Conservation (phyloP, 805 yeast species). For the Kluyveromyces starmeri region DNA sequence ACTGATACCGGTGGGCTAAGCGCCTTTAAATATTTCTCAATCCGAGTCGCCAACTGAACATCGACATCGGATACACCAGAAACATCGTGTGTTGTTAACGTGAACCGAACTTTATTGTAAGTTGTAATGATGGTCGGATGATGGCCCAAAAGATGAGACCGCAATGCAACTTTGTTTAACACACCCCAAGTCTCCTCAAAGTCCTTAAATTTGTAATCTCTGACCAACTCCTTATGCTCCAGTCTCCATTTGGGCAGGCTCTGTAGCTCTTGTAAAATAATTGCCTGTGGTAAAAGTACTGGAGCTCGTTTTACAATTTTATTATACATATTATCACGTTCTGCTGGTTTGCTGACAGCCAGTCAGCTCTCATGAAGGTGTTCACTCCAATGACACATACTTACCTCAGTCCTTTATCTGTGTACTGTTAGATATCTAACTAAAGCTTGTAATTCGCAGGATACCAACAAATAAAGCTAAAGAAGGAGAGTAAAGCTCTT, state of each 20-base stretch:
- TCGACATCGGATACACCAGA: conserved; percentile 47
- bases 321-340: conserved; percentile 33
- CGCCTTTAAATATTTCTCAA: conserved; percentile 30
- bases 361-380: too few relatives aligned
- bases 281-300: conserved; percentile 18
- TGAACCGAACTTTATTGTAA: conserved; percentile 48
- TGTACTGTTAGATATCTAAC: too few relatives aligned
- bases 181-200: conserved; percentile 64
- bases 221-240: conserved; percentile 20
- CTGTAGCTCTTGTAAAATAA: conserved; percentile 16
- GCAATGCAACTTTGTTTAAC: conserved; percentile 46
- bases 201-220: conserved; percentile 36
- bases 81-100: conserved; percentile 58
- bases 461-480: too few relatives aligned
- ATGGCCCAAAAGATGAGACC: conserved; percentile 52
- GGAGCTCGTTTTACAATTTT: conserved; percentile 28
- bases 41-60: conserved; percentile 43
- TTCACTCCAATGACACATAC: too few relatives aligned
- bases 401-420: too few relatives aligned
- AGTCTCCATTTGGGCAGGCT: conserved; percentile 22
- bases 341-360: too few relatives aligned
- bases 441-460: too few relatives aligned
- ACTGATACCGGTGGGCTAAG: too few relatives aligned
- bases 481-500: too few relatives aligned
- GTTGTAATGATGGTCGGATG: conserved; percentile 64